Base-by-base conservation (phyloP, 177 flowering plant genomes). In the Vitis hybrid region DNA sequence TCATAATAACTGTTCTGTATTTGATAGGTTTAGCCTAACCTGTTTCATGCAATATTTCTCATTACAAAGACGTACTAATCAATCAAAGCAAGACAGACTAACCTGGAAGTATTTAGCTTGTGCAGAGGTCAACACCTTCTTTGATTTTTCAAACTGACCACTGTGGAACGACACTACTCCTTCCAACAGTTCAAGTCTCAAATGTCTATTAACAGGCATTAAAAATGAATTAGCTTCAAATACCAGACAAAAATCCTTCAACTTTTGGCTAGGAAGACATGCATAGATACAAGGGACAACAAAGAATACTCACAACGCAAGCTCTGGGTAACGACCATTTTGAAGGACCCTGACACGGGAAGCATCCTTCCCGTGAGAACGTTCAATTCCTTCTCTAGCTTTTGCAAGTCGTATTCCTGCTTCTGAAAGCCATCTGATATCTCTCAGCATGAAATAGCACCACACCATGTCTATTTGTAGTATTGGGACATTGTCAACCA, bases 401-500 rank as follows among this genome's bases (percentile, higher is more conserved):
- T 86, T 88, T 30, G 78, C 82, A 57, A 95, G 94, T 56, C 96
- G 91, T 48, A 82, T 62, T 48, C 97, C 98, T 2, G 98, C 99
- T 77, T 80, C 84, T 48, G 97, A 87, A 62, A 95, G 91, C 85
- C 88, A 87, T 60, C 83, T 86, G 73, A 95, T 88, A 75, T 93
- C 98, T 58, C 82, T 86, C 7, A 93, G 93, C 99, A 95, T 83
- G 75, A 95, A 95, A 78, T 91, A 95, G 74, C 98, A 95, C 99
- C 99, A 95, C 8, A 93, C 99, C 74, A 82, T 93, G 81, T 95
- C 99, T 73, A 95, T 86, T 87, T 91, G 98, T 56, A 95, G 88
- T 71, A 93, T 87, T 45, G 98, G 80, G 18, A 88, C 89, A 81
- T 95, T 95, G 82, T 95, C 99, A 66, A 91, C 74, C 80, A 83